Conservation (phyloP, 768 basidiomycete species). For the Fomitopsis serialis region DNA sequence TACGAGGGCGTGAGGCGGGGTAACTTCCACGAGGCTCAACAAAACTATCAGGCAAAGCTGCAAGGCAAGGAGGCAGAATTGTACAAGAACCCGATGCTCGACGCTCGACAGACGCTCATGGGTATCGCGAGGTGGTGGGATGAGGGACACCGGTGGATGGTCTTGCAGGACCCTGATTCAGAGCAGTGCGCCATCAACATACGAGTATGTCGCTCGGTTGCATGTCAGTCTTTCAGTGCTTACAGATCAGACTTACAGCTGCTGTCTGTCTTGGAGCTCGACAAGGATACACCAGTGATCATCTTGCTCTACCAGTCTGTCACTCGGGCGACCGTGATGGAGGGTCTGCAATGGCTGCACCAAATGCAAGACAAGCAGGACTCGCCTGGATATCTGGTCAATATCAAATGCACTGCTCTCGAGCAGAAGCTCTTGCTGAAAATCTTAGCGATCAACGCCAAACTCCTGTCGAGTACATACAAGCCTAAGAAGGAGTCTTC, state of each 20-base stretch:
- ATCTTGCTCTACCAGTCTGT: conserved; percentile 9
- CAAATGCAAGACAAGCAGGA: neutral
- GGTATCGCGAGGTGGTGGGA: conserved; percentile 6
- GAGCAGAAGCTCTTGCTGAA: conserved; percentile 30
- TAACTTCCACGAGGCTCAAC: neutral
- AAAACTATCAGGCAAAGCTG: neutral
- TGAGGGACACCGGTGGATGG: conserved; percentile 1
- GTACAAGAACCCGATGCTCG: conserved; percentile 8
- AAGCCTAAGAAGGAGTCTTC: conserved; percentile 13
- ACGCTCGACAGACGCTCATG: conserved; percentile 12
- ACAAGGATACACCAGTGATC: conserved; percentile 10
- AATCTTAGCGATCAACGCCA: conserved; percentile 28
- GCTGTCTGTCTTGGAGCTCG: conserved; percentile 5
- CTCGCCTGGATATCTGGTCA: neutral
- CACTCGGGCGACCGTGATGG: neutral
- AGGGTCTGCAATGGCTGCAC: conserved; percentile 4
- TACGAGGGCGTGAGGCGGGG: neutral
- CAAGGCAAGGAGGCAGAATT: neutral
- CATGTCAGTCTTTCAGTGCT: too few relatives aligned
- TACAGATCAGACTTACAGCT: conserved; percentile 2
- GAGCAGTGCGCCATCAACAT: conserved; percentile 9
- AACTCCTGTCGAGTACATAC: conserved; percentile 24
- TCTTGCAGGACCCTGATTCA: conserved; percentile 8
- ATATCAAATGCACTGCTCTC: conserved; percentile 15
- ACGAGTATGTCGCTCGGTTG: conserved; percentile 4